Base-by-base conservation (phyloP, 306 rosid species). In the Rubus idaeus region DNA sequence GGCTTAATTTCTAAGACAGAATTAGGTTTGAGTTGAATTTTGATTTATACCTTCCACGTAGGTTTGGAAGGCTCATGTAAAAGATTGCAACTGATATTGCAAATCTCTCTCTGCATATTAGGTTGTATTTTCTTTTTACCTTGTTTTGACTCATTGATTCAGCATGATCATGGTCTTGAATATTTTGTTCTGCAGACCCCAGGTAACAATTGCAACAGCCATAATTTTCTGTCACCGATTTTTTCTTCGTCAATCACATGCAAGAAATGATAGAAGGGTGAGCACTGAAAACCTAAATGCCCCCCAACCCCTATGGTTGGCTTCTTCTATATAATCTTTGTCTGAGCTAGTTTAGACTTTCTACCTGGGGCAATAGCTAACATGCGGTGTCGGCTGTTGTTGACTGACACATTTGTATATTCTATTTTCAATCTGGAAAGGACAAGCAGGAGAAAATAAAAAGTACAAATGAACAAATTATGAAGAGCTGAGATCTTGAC, bases 211-310 rank as follows among this genome's bases (percentile, higher is more conserved):
- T 76, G 98, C 98, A 47, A 92, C 98, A 37, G 97, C 98, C 69
- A 95, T 95, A 86, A 90, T 92, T 35, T 92, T 95, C 86, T 95
- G 97, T 78, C 98, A 95, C 69, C 90, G 98, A 71, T 90, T 95
- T 85, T 95, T 95, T 79, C 97, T 90, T 81, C 91, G 97, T 53
- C 98, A 95, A 84, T 95, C 98, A 81, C 98, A 89, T 81, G 96
- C 88, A 73, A 95, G 91, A 86, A 95, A 95, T 87, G 98, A 95
- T 83, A 86, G 98, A 81, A 89, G 98, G 93, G 98, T 95, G 86
- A 89, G 96, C 84, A 17, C 75, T 69, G 17, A n/a, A 35, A 17
- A 21, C 50, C 16, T 67, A 37, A 74, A 51, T 51, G 58, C 74
- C 57, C 41, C 47, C 53, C 51, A 12, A 35, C 30, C 16, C 35